Conservation (phyloP, 2,329 filamentous ascomycete species). For the Xylariaceae sp. region DNA sequence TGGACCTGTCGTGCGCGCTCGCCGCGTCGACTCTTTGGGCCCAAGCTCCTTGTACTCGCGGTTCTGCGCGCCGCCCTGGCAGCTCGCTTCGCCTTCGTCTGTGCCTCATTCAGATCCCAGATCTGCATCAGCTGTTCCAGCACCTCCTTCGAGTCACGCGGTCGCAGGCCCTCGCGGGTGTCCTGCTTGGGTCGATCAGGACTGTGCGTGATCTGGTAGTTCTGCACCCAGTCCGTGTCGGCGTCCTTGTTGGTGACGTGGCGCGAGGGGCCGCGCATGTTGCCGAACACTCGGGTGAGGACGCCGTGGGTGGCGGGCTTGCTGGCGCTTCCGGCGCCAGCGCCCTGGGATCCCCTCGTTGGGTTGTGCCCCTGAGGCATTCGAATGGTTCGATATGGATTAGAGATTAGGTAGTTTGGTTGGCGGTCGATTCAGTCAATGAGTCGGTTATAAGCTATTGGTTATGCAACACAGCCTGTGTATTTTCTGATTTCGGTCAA, state of each 20-base stretch:
- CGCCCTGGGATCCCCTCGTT: not conserved
- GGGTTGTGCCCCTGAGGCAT: conserved; percentile 10
- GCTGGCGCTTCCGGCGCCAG: not conserved
- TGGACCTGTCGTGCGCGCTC: not conserved
- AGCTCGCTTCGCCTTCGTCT: conserved; percentile 3
- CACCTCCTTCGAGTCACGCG: conserved; percentile 9
- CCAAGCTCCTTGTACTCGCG: not conserved
- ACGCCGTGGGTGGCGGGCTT: conserved; percentile 2
- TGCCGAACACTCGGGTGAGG: conserved; percentile 9
- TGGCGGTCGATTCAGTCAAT: too few species aligned
- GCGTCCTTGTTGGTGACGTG: not conserved
- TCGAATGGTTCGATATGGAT: not conserved
- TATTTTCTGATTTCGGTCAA: too few species aligned
- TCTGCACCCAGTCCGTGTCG: conserved; percentile 6
- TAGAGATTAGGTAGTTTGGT: too few species aligned
- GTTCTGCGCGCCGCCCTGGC: not conserved
- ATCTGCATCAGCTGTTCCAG: conserved; percentile 8
- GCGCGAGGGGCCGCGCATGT: conserved; percentile 1
- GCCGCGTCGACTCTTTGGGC: not conserved
- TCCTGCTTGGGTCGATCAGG: conserved; percentile 12
- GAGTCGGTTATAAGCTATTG: too few species aligned
- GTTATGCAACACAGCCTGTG: too few species aligned
- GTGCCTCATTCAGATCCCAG: conserved; percentile 7
- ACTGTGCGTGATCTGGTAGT: conserved; percentile 14
- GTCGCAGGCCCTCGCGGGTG: not conserved